phyloP scores from a whole-genome alignment of 805 yeast genomes.

The Cyberlindnera xishuangbannaensis region DNA sequence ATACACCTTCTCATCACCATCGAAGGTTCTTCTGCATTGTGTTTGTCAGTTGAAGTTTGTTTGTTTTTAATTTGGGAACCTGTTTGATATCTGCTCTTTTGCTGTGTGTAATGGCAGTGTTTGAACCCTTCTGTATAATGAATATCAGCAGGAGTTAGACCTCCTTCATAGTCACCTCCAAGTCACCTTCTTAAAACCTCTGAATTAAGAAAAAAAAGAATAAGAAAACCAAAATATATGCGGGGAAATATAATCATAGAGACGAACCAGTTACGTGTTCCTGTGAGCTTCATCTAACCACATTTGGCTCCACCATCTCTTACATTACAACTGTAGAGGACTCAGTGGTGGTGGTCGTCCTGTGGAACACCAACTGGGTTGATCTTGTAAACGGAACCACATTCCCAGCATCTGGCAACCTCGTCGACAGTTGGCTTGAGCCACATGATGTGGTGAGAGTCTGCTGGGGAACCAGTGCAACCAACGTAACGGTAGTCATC shows the following conservation, averaged over 20 bases:
- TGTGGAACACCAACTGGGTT: slow-evolving; percentile 81
- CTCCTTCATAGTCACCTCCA: no score
- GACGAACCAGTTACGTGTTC: neutral
- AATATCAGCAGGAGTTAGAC: no score
- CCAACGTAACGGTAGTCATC: slow-evolving; percentile 94
- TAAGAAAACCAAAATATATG: slow-evolving; percentile 5
- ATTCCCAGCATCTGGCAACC: slow-evolving; percentile 97
- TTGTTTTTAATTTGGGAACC: no score
- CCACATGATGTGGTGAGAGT: slow-evolving; percentile 89
- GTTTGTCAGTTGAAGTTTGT: no score
- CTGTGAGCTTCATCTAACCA: neutral
- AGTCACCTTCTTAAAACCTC: no score
- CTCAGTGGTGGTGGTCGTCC: slow-evolving; percentile 40
- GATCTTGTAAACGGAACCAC: slow-evolving; percentile 90
- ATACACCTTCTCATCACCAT: no score
- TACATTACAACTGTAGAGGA: no score
- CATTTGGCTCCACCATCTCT: no score
- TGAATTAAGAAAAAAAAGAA: slow-evolving; percentile 1
- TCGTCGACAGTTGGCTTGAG: slow-evolving; percentile 77
- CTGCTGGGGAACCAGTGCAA: slow-evolving; percentile 94
- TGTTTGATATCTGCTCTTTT: neutral
- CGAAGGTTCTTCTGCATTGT: no score
- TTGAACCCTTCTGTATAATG: no score
- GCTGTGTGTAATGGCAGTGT: neutral
- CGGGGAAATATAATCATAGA: slow-evolving; percentile 10